A percentile compares a stretch with the other conserved stretches of the same genome.
Conservation (phyloP, 1,139 yeast species). For the Yamadazyma trypodendri region DNA sequence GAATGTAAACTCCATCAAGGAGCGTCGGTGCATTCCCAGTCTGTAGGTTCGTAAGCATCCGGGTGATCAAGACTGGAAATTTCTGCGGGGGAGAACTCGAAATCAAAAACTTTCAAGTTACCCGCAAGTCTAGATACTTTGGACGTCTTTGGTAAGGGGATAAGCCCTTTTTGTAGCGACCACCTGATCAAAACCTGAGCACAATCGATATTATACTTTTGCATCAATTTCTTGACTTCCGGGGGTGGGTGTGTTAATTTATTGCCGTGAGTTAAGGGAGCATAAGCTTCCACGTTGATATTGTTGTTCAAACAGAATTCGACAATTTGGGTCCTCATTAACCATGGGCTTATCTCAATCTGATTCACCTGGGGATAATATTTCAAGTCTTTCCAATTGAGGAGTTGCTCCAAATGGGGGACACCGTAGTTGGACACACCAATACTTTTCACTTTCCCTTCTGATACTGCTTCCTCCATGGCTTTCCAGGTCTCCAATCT, state of each 20-base stretch:
- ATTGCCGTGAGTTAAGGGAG: constrained; percentile 40
- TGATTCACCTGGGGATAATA: constrained; percentile 61
- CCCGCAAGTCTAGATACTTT: constrained; percentile 24
- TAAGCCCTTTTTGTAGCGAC: constrained; percentile 44
- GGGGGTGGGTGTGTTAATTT: constrained; percentile 26
- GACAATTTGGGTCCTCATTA: constrained; percentile 63
- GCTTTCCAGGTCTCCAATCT: constrained; percentile 60
- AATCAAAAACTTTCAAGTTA: constrained; percentile 46
- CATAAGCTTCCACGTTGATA: constrained; percentile 38
- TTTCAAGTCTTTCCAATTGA: constrained; percentile 50
- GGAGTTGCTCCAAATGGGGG: constrained; percentile 58
- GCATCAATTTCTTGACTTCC: constrained; percentile 18
- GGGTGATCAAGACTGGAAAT: constrained; percentile 34
- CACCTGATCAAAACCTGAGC: constrained; percentile 39
- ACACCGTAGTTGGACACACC: constrained; percentile 73
- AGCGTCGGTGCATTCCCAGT: constrained; percentile 66
- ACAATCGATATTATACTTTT: constrained; percentile 25
- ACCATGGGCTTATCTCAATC: constrained; percentile 76
- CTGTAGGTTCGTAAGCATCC: constrained; percentile 61
- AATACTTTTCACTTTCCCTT: constrained; percentile 53
- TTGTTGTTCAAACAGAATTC: constrained; percentile 45
- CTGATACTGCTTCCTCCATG: constrained; percentile 63
- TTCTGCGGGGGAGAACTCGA: constrained; percentile 50
- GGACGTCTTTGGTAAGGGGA: constrained; percentile 37
- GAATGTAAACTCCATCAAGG: no score